Conservation (phyloP, 140 eudicot genomes). For the Cichorium intybus region DNA sequence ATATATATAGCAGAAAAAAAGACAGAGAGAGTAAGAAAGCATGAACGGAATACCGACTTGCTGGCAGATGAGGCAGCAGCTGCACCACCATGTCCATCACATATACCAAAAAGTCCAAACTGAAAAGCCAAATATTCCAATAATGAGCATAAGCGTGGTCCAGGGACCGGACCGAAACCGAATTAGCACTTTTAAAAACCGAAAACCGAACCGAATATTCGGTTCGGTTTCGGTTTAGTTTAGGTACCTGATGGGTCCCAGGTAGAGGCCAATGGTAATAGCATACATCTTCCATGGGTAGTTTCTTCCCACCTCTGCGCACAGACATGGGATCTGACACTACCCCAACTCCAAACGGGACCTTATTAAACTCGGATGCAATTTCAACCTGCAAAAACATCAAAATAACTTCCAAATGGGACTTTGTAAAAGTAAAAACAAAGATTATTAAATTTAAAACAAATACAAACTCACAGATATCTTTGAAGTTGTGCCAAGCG, state of each 20-base stretch:
- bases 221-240: no score
- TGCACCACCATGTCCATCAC: slow-evolving; percentile 98
- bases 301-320: slow-evolving; percentile 92
- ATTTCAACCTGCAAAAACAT: slow-evolving; percentile 65
- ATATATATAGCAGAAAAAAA: background rate
- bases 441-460: background rate
- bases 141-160: slow-evolving; percentile 13
- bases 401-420: background rate
- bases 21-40: background rate
- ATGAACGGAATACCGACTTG: slow-evolving; percentile 63
- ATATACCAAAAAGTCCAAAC: slow-evolving; percentile 92
- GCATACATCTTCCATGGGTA: slow-evolving; percentile 95
- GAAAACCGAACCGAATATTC: no score
- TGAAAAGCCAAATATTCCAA: slow-evolving; percentile 31
- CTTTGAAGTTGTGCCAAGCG: slow-evolving; percentile 87
- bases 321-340: slow-evolving; percentile 91
- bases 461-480: slow-evolving; percentile 54
- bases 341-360: slow-evolving; percentile 81
- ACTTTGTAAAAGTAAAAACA: background rate
- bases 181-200: no score
- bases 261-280: slow-evolving; percentile 85
- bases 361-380: slow-evolving; percentile 43
- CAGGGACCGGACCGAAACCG: no score
- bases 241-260: slow-evolving; percentile 83
- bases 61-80: slow-evolving; percentile 90